phyloP scores from a whole-genome alignment of 352 stramenopile genomes.

The Phytophthora nicotianae region DNA sequence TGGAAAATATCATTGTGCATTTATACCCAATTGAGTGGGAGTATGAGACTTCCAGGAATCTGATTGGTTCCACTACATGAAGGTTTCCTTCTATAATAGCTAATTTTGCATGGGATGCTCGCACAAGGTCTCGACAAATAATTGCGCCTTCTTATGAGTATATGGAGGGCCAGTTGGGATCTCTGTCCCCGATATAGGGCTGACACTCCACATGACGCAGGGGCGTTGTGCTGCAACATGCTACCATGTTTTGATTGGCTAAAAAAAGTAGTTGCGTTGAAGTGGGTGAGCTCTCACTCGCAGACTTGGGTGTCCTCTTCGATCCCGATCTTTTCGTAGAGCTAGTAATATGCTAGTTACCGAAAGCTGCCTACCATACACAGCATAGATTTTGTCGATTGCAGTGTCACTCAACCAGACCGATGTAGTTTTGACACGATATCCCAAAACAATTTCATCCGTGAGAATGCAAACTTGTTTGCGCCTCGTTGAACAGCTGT shows the following conservation, averaged over 20 bases:
- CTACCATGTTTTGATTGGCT: background rate
- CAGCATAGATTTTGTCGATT: slow-evolving; percentile 15
- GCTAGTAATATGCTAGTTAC: slow-evolving; percentile 4
- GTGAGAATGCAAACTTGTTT: slow-evolving; percentile 14
- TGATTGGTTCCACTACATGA: no score
- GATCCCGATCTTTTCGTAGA: background rate
- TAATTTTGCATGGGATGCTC: no score
- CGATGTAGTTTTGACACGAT: slow-evolving; percentile 4
- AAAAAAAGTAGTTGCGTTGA: background rate
- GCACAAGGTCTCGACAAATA: no score
- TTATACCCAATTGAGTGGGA: no score
- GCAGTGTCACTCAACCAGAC: slow-evolving; percentile 15
- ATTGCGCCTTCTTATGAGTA: no score
- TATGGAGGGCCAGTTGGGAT: no score
- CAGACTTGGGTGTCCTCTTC: background rate
- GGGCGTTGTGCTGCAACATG: no score
- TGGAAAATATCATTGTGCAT: no score
- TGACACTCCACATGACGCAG: no score
- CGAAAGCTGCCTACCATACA: slow-evolving; percentile 10
- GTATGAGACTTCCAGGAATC: no score
- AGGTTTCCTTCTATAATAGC: no score
- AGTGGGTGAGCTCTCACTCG: background rate
- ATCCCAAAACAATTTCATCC: slow-evolving; percentile 20
- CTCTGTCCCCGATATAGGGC: no score
- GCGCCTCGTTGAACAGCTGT: slow-evolving; percentile 3